Percentiles rank a stretch among this genome's conserved stretches.
Conservation (phyloP, 306 rosid species). For the Pterocarpus santalinus region DNA sequence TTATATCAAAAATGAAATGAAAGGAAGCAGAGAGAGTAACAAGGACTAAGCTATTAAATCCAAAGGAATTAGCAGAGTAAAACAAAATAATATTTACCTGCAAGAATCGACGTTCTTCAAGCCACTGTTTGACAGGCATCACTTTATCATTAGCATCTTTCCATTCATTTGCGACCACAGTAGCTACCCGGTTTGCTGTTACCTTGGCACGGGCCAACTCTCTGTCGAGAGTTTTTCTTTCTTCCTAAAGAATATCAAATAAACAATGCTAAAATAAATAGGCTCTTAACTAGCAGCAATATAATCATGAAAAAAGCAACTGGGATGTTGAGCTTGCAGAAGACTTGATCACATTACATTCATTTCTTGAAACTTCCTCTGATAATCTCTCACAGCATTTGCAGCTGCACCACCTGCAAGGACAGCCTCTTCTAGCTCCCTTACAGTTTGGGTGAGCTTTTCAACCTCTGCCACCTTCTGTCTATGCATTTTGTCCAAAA, state of each 20-base stretch:
- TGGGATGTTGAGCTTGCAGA: slow-evolving; percentile 30
- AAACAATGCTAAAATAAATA: slow-evolving; percentile 39
- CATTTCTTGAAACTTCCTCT: slow-evolving; percentile 99
- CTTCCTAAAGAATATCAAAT: slow-evolving; percentile 73
- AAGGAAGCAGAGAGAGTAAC: not conserved
- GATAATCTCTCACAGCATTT: slow-evolving; percentile 99
- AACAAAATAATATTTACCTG: slow-evolving; percentile 60
- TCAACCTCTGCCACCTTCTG: slow-evolving; percentile 99
- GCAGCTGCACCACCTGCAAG: slow-evolving; percentile 99
- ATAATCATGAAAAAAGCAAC: slow-evolving; percentile 24
- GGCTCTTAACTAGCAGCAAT: slow-evolving; percentile 32
- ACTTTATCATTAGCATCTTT: slow-evolving; percentile 97
- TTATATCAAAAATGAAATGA: slow-evolving; percentile 4
- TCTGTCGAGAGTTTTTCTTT: slow-evolving; percentile 95
- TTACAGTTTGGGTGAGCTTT: slow-evolving; percentile 96
- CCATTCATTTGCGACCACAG: slow-evolving; percentile 99
- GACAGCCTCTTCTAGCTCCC: slow-evolving; percentile 99
- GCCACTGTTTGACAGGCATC: slow-evolving; percentile 99
- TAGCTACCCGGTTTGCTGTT: slow-evolving; percentile 97
- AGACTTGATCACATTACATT: slow-evolving; percentile 65
- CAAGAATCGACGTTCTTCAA: slow-evolving; percentile 93
- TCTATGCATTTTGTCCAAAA: slow-evolving; percentile 98
- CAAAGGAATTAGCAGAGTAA: slow-evolving; percentile 28
- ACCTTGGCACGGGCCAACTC: slow-evolving; percentile 99
- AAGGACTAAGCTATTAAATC: not conserved